Conservation (phyloP, 257 asterid genomes). For the Ajuga chamaepitys region DNA sequence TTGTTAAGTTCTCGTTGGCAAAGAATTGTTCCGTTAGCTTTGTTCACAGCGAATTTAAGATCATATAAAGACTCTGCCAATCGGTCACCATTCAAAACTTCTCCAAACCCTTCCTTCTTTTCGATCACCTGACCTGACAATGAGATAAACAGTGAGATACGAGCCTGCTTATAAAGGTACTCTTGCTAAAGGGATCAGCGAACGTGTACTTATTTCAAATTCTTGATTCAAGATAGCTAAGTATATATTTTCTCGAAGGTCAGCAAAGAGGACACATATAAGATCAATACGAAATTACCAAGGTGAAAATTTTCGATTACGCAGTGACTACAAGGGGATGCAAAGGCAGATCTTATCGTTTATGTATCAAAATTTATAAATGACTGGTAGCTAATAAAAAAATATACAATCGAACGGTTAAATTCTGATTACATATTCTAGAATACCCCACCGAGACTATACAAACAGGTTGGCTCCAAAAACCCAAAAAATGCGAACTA, state of each 20-base stretch:
- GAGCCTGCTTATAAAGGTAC: conserved; percentile 4
- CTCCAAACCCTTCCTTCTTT: conserved; percentile 69
- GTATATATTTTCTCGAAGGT: neutral
- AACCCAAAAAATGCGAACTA: neutral
- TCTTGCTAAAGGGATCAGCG: neutral
- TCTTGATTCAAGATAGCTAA: neutral
- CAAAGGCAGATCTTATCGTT: neutral
- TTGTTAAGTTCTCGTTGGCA: conserved; percentile 50
- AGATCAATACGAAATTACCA: neutral
- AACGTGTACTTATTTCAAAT: neutral
- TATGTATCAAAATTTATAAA: neutral
- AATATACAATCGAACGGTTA: neutral
- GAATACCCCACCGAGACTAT: neutral
- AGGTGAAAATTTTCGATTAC: neutral
- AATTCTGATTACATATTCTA: neutral
- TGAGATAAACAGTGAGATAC: neutral
- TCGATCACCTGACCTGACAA: conserved; percentile 48
- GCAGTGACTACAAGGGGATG: neutral
- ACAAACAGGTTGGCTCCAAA: neutral
- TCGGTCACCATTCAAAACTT: conserved; percentile 67
- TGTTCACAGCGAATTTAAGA: conserved; percentile 53
- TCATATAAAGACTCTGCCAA: conserved; percentile 49
- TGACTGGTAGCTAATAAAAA: neutral
- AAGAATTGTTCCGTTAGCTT: conserved; percentile 40
- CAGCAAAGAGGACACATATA: conserved; percentile 5